Evolutionary conservation across 148 eudicot species (phyloP), one percentile per base, ranked within the genome.

Genomic region (Chenopodium suecicum): DNA sequence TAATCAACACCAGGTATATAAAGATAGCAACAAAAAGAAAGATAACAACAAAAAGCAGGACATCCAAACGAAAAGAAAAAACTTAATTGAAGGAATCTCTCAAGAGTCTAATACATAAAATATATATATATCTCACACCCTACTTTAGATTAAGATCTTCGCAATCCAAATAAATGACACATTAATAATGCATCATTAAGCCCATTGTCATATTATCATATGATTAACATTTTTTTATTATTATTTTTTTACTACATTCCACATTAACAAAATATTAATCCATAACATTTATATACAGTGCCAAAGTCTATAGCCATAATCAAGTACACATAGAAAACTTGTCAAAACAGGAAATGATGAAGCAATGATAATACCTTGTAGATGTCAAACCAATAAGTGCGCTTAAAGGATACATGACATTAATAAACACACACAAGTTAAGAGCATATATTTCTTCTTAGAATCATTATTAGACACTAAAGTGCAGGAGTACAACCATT

Each of bases 21-120:
- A 37, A 37, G 25, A 25, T 25, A 25, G 25, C 25, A 25, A 25
- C 25, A 25, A 25, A 25, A 25, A 25, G 25, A 25, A 25, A 25
- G 44, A 37, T 68, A 54, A 12, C 22, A 20, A 22, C 22, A 19
- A 34, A 41, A 64, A 7, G 46, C 81, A 48, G 60, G 7, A 25
- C 14, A n/a, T 67, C 66, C n/a, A 32, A 63, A 50, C 37, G 73
- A 65, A 67, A 41, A 74, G 16, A 29, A 27, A 82, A 5, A 8
- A 56, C 56, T 83, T 72, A 25, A 44, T 76, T 67, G 16, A 62
- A 74, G 63, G 54, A 48, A 75, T 50, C 62, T 32, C 10, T 54
- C 66, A 25, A 25, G 25, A 25, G 25, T 25, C 25, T 25, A 25
- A 25, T 25, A 25, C 25, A 25, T 75, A 64, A n/a, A 81, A 75